phyloP scores from a whole-genome alignment of 768 basidiomycete genomes.

The Tricholoma flavovirens region DNA sequence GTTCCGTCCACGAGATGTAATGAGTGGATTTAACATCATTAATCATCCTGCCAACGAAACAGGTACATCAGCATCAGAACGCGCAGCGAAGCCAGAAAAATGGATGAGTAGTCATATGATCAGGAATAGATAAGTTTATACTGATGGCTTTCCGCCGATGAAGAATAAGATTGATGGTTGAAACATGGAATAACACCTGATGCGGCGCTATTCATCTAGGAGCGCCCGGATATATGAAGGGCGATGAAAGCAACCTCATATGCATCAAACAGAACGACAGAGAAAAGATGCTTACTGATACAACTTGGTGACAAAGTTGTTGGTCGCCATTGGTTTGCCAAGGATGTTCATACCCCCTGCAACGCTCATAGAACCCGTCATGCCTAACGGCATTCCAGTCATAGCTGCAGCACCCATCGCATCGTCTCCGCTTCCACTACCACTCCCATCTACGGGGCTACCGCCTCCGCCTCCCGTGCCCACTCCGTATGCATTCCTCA shows the following conservation, averaged over 20 bases:
- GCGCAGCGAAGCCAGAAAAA: background rate
- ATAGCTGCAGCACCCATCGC: conserved; percentile 13
- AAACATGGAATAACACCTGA: background rate
- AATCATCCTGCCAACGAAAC: conserved; percentile 59
- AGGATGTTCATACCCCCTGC: conserved; percentile 49
- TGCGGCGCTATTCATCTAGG: conserved; percentile 2
- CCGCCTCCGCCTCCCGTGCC: conserved; percentile 18
- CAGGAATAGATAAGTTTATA: background rate
- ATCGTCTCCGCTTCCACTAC: conserved; percentile 41
- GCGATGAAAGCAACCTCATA: background rate
- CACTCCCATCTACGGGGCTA: conserved; percentile 44
- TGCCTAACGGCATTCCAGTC: conserved; percentile 4
- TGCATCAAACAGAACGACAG: background rate
- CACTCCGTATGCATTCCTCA: conserved; percentile 31
- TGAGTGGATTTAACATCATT: conserved; percentile 73
- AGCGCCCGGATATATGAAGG: conserved; percentile 3
- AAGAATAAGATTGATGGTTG: background rate
- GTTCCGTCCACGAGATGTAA: conserved; percentile 80
- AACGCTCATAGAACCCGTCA: conserved; percentile 32
- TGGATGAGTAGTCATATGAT: background rate
- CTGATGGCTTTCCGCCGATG: background rate
- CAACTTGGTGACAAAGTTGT: conserved; percentile 86
- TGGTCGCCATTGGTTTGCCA: conserved; percentile 63
- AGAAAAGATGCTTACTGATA: conserved; percentile 58
- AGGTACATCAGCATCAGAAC: conserved; percentile 1